phyloP scores from a whole-genome alignment of 2,329 filamentous ascomycete species.

The Cryphonectria japonica region DNA sequence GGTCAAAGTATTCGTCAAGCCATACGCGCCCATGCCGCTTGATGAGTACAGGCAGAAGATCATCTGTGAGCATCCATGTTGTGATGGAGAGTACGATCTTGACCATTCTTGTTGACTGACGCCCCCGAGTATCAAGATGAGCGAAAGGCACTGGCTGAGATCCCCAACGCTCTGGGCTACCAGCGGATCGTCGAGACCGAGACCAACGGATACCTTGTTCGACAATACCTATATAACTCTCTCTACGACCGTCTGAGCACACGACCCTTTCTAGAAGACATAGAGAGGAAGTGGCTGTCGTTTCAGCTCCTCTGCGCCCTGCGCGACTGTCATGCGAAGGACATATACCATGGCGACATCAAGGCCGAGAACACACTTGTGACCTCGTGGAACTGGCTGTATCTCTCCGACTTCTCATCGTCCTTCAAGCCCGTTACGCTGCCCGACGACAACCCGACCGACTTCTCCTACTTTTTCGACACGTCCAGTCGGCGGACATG shows the following conservation, averaged over 20 bases:
- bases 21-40: slow-evolving; percentile 80
- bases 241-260: slow-evolving; percentile 97
- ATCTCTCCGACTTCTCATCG: slow-evolving; percentile 95
- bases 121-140: slow-evolving; percentile 63
- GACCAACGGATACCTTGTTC: slow-evolving; percentile 88
- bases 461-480: slow-evolving; percentile 98
- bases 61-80: slow-evolving; percentile 58
- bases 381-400: slow-evolving; percentile 99
- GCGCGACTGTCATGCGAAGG: slow-evolving; percentile 85
- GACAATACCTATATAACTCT: slow-evolving; percentile 95
- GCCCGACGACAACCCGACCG: slow-evolving; percentile 93
- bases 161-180: slow-evolving; percentile 90
- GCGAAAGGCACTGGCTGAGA: slow-evolving; percentile 74
- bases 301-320: slow-evolving; percentile 93
- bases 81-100: background rate
- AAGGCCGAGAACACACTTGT: slow-evolving; percentile 97
- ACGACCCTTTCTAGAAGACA: slow-evolving; percentile 91
- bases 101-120: slow-evolving; percentile 20
- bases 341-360: slow-evolving; percentile 96
- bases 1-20: slow-evolving; percentile 94
- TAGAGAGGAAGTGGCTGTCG: slow-evolving; percentile 98
- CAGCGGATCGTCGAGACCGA: slow-evolving; percentile 90
- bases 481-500: slow-evolving; percentile 89
- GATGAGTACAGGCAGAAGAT: slow-evolving; percentile 78
- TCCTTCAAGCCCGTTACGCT: slow-evolving; percentile 93